Evolutionary conservation across 148 eudicot genomes (phyloP), one percentile per base, ranked within the genome.

Genomic region (Talinum fruticosum): DNA sequence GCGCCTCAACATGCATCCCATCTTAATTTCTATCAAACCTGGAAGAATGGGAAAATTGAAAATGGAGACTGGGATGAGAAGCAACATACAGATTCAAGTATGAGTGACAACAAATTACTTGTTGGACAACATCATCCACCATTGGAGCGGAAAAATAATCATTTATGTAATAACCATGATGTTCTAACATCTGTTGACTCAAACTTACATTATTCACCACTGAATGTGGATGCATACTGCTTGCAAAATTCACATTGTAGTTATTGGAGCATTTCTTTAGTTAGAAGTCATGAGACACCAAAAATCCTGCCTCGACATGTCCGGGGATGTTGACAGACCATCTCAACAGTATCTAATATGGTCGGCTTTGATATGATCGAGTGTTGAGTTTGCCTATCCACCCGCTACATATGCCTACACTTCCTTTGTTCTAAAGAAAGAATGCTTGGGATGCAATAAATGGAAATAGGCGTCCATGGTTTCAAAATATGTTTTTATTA

Each of bases 251-350:
- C 77, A 51, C 69, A 73, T 41, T 28, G 65, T 32, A 23, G 72
- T 14, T 38, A 32, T 41, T 38, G 57, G 47, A 68, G 33, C 66
- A 67, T 10, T 73, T 24, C 15, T 66, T 73, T 49, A 59, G 38
- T 28, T 26, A 66, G 81, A 67, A 77, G 71, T 36, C 78, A 66
- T 68, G 84, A 82, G 74, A 75, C 53, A 73, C 75, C 23, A 34
- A 75, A 44, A 21, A 77, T 85, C 10, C 83, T 87, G 76, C 77
- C 86, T 10, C n/a, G 93, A 87, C 84, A 97, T 96, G 32, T 72
- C 79, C 29, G 99, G 97, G 73, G 97, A 93, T 76, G 89, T 82
- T 64, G 87, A 86, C 21, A 35, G 69, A n/a, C 65, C 90, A 90
- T 76, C 73, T 88, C 45, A 82, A 76, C 0, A 87, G 80, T 79